Evolutionary conservation across 2,329 filamentous ascomycete species (phyloP).

Genomic region (Colletotrichum endophyticum): DNA sequence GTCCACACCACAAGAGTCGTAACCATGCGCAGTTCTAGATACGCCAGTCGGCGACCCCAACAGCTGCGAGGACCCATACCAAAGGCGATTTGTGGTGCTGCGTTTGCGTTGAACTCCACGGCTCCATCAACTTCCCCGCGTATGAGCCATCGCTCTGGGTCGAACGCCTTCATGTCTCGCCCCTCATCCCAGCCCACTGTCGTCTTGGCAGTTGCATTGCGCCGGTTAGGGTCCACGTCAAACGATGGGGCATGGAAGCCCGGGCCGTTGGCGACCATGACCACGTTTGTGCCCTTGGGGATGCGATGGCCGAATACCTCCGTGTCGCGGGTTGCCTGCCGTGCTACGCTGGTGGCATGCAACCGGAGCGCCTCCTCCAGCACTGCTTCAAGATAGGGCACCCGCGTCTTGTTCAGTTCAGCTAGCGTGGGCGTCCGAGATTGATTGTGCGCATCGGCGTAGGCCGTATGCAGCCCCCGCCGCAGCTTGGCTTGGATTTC

Average conservation of each 20-base stretch:
- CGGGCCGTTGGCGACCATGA: background rate
- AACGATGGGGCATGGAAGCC: background rate
- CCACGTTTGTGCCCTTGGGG: background rate
- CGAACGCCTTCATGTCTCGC: background rate
- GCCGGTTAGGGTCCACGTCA: background rate
- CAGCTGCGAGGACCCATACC: background rate
- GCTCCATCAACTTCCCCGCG: background rate
- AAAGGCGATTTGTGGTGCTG: background rate
- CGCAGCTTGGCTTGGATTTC: background rate
- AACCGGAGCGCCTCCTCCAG: background rate
- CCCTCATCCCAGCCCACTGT: background rate
- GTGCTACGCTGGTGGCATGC: background rate
- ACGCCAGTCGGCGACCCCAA: background rate
- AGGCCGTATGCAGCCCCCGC: background rate
- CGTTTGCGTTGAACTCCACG: background rate
- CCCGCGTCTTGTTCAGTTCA: background rate
- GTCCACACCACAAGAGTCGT: background rate
- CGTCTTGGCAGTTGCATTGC: background rate
- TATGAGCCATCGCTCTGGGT: background rate
- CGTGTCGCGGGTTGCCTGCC: background rate
- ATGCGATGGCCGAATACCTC: background rate
- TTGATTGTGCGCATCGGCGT: background rate
- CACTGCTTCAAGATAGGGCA: background rate
- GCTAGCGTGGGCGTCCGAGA: background rate
- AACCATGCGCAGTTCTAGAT: background rate